Evolutionary conservation across 1,284 basidiomycete genomes (phyloP), one percentile per base, ranked within the genome.

Genomic region (Melanopsichium pennsylvanicum): DNA sequence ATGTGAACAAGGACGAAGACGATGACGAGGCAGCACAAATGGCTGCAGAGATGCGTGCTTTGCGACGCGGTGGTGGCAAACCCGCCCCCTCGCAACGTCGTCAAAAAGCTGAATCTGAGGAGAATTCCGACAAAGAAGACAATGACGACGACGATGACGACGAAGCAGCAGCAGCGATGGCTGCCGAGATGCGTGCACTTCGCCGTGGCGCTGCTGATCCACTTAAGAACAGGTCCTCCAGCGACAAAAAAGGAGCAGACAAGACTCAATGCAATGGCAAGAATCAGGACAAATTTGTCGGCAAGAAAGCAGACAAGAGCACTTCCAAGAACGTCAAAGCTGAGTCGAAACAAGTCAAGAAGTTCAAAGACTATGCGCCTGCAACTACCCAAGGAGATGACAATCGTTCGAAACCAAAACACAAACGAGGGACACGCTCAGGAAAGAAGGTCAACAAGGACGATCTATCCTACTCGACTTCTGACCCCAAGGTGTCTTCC

Each of bases 131-230:
- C 18, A 44, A 37, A 21, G 45, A 52, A 4, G 38, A 45, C n/a
- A 43, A 47, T 2, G 44, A 69, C 12, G 68, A 68, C 23, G 58
- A 56, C 19, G 56, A 47, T n/a, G n/a, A n/a, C n/a, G n/a, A n/a
- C n/a, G n/a, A n/a, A n/a, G n/a, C n/a, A 25, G 63, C 46, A n/a
- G 49, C 63, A 6, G 46, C 36, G 22, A 56, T 63, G 60, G 60
- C 60, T 0, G 60, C 51, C 13, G 49, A 64, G 36, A 64, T 64
- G 61, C 54, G 55, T n/a, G 60, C 60, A 4, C 44, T 62, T 11
- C 60, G 54, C 15, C 54, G 58, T 18, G 50, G 51, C 18, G 44
- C 43, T 38, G 46, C 43, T 10, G 13, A 40, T 18, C 41, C 41
- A 5, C 16, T 32, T 19, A 40, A 49, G 41, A 54, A 45, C 16